A percentile compares a stretch with the other conserved stretches of the same genome.
phyloP scores from a whole-genome alignment of 202 grass and related monocot species.

The Schoenoplectus triqueter region DNA sequence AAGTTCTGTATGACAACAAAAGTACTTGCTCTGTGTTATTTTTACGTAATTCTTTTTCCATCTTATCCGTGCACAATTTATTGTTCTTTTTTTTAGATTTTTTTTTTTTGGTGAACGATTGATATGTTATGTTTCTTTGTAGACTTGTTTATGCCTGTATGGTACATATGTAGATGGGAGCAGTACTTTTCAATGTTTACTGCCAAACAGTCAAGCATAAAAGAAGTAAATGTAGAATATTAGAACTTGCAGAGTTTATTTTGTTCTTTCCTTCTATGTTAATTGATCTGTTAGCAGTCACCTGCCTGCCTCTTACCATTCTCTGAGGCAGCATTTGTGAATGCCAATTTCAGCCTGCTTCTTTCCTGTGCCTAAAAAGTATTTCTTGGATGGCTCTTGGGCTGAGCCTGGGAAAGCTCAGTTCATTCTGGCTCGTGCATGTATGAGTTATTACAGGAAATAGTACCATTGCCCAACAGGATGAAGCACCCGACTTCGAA shows the following conservation, averaged over 20 bases:
- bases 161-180: not conserved
- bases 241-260: not conserved
- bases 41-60: not conserved
- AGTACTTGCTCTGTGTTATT: conserved; percentile 18
- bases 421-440: not conserved
- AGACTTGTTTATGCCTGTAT: conserved; percentile 11
- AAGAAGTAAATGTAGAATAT: not conserved
- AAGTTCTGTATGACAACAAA: conserved; percentile 44
- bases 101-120: not conserved
- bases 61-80: not conserved
- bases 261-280: not conserved
- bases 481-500: no score
- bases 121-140: conserved; percentile 8
- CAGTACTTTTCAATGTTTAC: not conserved
- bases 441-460: not conserved
- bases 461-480: not conserved
- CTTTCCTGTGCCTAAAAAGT: not conserved
- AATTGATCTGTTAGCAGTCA: not conserved
- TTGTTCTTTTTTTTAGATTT: not conserved
- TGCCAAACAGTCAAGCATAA: not conserved
- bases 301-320: conserved; percentile 7
- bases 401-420: not conserved
- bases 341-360: not conserved
- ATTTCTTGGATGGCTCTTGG: not conserved
- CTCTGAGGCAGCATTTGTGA: not conserved